A percentile compares a stretch with the other conserved stretches of the same genome.
Evolutionary conservation across 139 green algal species (phyloP).

Genomic region (Auxenochlorella pyrenoidosa): DNA sequence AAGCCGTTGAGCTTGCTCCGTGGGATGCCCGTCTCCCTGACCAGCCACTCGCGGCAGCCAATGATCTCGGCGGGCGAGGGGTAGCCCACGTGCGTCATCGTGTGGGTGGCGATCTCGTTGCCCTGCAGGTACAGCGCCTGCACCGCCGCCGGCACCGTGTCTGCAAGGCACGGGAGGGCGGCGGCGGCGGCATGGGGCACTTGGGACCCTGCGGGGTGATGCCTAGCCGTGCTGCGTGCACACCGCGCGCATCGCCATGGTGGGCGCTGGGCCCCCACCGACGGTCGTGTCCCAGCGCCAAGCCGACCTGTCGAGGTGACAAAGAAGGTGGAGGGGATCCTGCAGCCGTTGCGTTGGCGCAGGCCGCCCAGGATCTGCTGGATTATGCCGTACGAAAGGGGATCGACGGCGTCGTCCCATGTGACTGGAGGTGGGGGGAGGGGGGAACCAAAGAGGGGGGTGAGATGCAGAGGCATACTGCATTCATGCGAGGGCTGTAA

Average conservation of each 20-base stretch:
- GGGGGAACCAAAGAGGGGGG: background rate
- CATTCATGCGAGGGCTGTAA: background rate
- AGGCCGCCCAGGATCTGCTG: background rate
- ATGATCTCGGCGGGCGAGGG: constrained; percentile 4
- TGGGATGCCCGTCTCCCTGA: constrained; percentile 6
- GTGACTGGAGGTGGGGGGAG: background rate
- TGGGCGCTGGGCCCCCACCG: too few species aligned
- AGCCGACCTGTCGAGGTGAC: background rate
- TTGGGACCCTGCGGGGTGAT: too few species aligned
- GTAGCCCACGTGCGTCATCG: background rate
- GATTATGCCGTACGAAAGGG: background rate
- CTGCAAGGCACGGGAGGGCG: background rate
- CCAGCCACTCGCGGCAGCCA: background rate
- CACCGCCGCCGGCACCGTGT: background rate
- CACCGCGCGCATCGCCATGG: too few species aligned
- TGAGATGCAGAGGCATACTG: too few species aligned
- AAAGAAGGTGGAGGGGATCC: constrained; percentile 9
- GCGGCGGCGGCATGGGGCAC: too few species aligned
- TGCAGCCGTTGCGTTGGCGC: constrained; percentile 18
- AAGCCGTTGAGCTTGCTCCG: constrained; percentile 12
- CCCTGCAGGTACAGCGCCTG: constrained; percentile 8
- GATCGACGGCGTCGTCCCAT: constrained; percentile 8
- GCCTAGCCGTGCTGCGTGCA: too few species aligned
- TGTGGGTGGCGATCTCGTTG: constrained; percentile 29
- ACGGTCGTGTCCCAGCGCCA: too few species aligned